These are phyloP conservation scores for Hericium erinaceus DNA, from an alignment of 768 basidiomycete species.

Conservation along the genomic window DNA sequence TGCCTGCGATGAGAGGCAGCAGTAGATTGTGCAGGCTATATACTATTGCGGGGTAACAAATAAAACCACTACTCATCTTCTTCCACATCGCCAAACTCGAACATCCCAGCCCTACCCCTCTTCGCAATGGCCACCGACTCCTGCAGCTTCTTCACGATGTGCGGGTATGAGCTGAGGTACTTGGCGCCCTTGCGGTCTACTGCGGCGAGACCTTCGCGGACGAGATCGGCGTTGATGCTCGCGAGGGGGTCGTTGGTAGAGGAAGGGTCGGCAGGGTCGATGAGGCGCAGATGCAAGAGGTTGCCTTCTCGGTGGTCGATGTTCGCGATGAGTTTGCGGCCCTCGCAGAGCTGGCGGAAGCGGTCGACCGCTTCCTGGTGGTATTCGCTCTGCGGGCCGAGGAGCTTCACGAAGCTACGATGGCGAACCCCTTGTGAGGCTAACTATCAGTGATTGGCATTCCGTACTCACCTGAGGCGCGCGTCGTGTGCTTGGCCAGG, in stretches of 20 bases:
- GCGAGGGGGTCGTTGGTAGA: constrained; percentile 59
- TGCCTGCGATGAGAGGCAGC: no score
- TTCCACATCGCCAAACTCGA: constrained; percentile 86
- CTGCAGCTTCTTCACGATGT: constrained; percentile 56
- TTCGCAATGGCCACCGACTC: constrained; percentile 57
- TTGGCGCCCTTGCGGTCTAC: constrained; percentile 72
- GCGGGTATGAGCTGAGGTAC: constrained; percentile 64
- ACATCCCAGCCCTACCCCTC: constrained; percentile 70
- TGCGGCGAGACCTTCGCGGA: constrained; percentile 79
- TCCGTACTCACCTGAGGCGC: constrained; percentile 56
- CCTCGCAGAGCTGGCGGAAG: constrained; percentile 80
- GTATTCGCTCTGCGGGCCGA: constrained; percentile 78
- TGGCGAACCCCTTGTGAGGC: background rate
- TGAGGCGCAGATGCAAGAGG: constrained; percentile 80
- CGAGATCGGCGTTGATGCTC: constrained; percentile 82
- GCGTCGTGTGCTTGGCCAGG: constrained; percentile 94
- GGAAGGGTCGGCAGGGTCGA: constrained; percentile 74
- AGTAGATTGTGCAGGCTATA: no score
- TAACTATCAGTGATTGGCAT: background rate
- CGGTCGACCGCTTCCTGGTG: constrained; percentile 75
- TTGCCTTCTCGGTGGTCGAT: constrained; percentile 78
- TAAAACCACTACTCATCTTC: constrained; percentile 50
- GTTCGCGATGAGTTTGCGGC: constrained; percentile 95
- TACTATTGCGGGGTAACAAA: background rate
- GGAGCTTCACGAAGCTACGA: constrained; percentile 71